A percentile compares a stretch with the other conserved stretches of the same genome.
phyloP scores from a whole-genome alignment of 179 eudicot genomes.

The Spinacia oleracea region DNA sequence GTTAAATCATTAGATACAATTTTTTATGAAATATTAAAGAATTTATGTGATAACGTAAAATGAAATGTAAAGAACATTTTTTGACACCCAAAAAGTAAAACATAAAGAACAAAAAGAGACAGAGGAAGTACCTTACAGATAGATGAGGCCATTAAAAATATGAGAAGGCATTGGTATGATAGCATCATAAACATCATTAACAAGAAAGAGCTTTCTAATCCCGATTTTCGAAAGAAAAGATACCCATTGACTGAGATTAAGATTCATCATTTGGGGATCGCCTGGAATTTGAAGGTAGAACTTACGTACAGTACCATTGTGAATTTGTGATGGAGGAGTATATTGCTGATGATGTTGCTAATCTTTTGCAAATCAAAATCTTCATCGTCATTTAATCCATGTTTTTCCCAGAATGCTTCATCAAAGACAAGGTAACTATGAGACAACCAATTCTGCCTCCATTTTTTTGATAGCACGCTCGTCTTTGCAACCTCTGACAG shows the following conservation, averaged over 20 bases:
- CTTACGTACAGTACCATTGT: background rate
- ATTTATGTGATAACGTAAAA: no score
- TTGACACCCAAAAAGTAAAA: no score
- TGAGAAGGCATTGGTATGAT: no score
- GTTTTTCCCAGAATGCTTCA: background rate
- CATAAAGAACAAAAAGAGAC: no score
- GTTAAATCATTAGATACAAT: no score
- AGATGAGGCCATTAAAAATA: no score
- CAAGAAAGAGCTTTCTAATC: background rate
- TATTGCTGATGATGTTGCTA: background rate
- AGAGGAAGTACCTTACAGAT: no score
- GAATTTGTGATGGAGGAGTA: constrained; percentile 19
- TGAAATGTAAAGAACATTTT: no score
- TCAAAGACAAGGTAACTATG: background rate
- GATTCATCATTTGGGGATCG: no score
- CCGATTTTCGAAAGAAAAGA: constrained; percentile 15
- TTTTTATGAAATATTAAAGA: no score
- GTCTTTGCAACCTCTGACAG: background rate
- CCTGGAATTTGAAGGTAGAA: background rate
- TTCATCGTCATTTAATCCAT: background rate
- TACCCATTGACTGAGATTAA: constrained; percentile 14
- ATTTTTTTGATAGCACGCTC: background rate
- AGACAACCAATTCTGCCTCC: background rate
- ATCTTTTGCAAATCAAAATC: background rate
- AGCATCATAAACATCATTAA: no score